Base-by-base conservation (phyloP, 768 basidiomycete genomes). In the Xanthoconium purpureum region DNA sequence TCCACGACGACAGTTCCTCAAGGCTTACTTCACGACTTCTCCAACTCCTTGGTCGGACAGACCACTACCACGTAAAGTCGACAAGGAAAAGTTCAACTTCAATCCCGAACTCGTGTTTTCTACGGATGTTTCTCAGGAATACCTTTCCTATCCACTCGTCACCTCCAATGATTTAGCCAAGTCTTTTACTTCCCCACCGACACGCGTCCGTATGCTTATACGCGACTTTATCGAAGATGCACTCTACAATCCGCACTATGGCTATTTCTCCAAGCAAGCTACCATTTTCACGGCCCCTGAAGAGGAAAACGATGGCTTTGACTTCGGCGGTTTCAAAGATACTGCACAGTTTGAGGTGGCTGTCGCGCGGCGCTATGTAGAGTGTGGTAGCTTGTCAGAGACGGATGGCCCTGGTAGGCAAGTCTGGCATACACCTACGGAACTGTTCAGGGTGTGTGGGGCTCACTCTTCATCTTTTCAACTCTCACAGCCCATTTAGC, bases 391-490 rank as follows among this genome's bases (percentile, higher is more conserved):
- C 32, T 81, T 85, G 63, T 65, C 60, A n/a, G 78, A 74, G 59
- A 74, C 73, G 55, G 78, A 84, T 37, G 89, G 88, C 11, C 86
- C 87, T 20, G 91, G 94, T 7, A 81, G 84, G 65, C 96, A 99
- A 74, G 76, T 99, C 52, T 99, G 97, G 97, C 97, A 99, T 73
- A 99, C 97, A 2, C 97, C 97, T 1, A 96, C 94, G 0, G 97
- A 98, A 68, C 73, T 99, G 32, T 98, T 99, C 79, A 94, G 95
- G 84, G 97, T 95, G 55, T 35, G 55, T 24, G 33, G 8, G 42
- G 10, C 32, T 46, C 48, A 37, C 29, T 38, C 37, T 6, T 44
- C 10, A 6, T 33, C 20, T 11, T 36, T 49, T 51, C 43, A 24
- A 30, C 20, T 20, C 62, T 71, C 13, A 61, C 39, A 50, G 10